Percentiles rank a stretch among this genome's conserved stretches.
phyloP scores from a whole-genome alignment of 2,329 filamentous ascomycete species.

The Hypoxylon sp. region DNA sequence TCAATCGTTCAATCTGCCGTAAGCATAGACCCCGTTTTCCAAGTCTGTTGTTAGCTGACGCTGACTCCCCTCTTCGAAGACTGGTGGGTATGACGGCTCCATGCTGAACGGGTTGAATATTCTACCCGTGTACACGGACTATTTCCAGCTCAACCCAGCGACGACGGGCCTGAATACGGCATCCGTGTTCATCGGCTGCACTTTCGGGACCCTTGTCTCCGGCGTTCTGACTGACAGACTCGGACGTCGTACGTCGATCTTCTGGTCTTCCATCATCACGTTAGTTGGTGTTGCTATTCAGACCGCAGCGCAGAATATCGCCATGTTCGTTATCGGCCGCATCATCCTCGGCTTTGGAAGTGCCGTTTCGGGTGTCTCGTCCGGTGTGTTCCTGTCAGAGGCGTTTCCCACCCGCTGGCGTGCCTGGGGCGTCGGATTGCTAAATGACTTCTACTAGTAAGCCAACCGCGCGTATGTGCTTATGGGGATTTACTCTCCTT shows the following conservation, averaged over 20 bases:
- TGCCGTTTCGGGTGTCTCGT: slow-evolving; percentile 60
- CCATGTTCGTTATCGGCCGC: slow-evolving; percentile 65
- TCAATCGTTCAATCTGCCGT: slow-evolving; percentile 62
- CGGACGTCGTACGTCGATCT: slow-evolving; percentile 61
- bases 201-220: slow-evolving; percentile 61
- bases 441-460: slow-evolving; percentile 53
- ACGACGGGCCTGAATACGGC: slow-evolving; percentile 70
- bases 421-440: slow-evolving; percentile 51
- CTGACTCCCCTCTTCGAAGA: slow-evolving; percentile 38
- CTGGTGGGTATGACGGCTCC: slow-evolving; percentile 61
- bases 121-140: slow-evolving; percentile 68
- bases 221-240: slow-evolving; percentile 60
- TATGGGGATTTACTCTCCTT: background rate
- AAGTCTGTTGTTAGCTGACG: background rate
- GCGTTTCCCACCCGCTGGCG: slow-evolving; percentile 62
- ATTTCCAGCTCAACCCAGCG: slow-evolving; percentile 67
- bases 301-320: slow-evolving; percentile 64
- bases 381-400: slow-evolving; percentile 65
- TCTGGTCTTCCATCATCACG: slow-evolving; percentile 59
- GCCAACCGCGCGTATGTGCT: slow-evolving; percentile 4
- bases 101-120: slow-evolving; percentile 72
- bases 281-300: slow-evolving; percentile 63
- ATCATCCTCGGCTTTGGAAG: slow-evolving; percentile 64
- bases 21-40: slow-evolving; percentile 36
- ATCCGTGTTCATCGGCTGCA: slow-evolving; percentile 67